phyloP scores from a whole-genome alignment of 169 alveolate species.

The Plasmodium coatneyi region DNA sequence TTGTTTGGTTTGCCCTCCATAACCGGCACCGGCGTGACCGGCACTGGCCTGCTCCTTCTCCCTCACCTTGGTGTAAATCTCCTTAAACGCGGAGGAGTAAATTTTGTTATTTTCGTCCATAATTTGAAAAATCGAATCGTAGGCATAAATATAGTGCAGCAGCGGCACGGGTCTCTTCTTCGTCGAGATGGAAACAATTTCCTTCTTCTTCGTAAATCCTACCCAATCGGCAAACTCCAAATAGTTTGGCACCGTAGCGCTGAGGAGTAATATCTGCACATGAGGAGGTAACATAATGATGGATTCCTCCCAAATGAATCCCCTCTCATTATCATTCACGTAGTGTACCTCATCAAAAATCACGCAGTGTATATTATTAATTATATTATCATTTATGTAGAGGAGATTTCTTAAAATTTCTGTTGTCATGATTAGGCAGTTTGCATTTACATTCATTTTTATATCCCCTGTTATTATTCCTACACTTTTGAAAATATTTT shows the following conservation, averaged over 20 bases:
- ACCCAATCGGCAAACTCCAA: constrained; percentile 99
- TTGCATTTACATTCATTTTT: constrained; percentile 94
- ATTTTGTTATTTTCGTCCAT: constrained; percentile 76
- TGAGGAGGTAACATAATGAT: constrained; percentile 94
- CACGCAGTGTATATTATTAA: constrained; percentile 95
- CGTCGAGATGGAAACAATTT: constrained; percentile 95
- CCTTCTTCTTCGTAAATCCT: constrained; percentile 92
- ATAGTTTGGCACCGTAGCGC: constrained; percentile 99
- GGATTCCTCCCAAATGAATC: constrained; percentile 99
- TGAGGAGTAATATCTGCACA: constrained; percentile 94
- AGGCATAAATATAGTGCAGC: constrained; percentile 91
- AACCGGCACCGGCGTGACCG: background rate
- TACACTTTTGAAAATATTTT: constrained; percentile 88
- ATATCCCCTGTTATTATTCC: constrained; percentile 99
- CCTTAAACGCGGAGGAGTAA: constrained; percentile 77
- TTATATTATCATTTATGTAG: constrained; percentile 88
- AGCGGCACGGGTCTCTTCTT: constrained; percentile 97
- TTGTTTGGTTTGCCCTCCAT: constrained; percentile 13
- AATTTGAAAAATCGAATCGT: constrained; percentile 55
- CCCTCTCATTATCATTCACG: constrained; percentile 96
- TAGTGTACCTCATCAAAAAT: constrained; percentile 99
- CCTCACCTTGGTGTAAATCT: constrained; percentile 67
- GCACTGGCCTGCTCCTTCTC: constrained; percentile 76
- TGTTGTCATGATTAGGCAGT: constrained; percentile 98
- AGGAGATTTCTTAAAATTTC: constrained; percentile 96